These are phyloP conservation scores for Termitomyces sp. DNA, from an alignment of 768 basidiomycete genomes.

Conservation along the genomic window DNA sequence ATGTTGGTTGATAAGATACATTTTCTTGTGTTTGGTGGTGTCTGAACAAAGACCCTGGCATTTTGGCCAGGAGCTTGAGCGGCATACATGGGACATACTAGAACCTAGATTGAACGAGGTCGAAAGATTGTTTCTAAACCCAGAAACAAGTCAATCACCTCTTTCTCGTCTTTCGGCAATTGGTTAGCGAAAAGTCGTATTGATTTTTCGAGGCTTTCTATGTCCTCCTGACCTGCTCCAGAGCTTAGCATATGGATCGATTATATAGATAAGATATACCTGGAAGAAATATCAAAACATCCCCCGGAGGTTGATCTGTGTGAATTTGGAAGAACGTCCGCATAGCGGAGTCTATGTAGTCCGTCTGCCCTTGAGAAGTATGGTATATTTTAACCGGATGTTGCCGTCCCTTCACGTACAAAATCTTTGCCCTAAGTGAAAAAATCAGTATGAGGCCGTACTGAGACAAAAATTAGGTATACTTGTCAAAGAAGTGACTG, in stretches of 20 bases:
- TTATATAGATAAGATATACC: slow-evolving; percentile 32
- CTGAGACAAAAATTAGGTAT: slow-evolving; percentile 20
- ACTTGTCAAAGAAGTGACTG: slow-evolving; percentile 82
- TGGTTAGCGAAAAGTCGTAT: slow-evolving; percentile 64
- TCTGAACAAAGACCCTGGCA: slow-evolving; percentile 64
- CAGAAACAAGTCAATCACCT: slow-evolving; percentile 30
- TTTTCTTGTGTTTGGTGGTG: slow-evolving; percentile 70
- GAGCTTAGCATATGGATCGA: background rate
- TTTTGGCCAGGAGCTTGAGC: slow-evolving; percentile 77
- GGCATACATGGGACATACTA: slow-evolving; percentile 80
- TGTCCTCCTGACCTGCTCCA: slow-evolving; percentile 89
- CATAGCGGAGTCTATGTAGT: slow-evolving; percentile 86
- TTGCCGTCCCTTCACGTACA: slow-evolving; percentile 92
- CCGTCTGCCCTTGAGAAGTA: slow-evolving; percentile 61
- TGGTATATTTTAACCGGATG: slow-evolving; percentile 87
- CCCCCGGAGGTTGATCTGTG: slow-evolving; percentile 69
- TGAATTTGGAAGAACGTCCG: slow-evolving; percentile 96
- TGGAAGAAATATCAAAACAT: slow-evolving; percentile 91
- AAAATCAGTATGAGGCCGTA: background rate
- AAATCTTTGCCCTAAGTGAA: slow-evolving; percentile 66
- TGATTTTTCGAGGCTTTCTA: slow-evolving; percentile 78
- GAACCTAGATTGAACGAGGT: slow-evolving; percentile 40
- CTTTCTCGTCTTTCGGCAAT: slow-evolving; percentile 51
- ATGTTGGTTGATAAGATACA: slow-evolving; percentile 97
- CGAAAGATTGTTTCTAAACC: background rate